Base-by-base conservation (phyloP, 176 grass and related monocot species). In the Aegilops umbellulata region DNA sequence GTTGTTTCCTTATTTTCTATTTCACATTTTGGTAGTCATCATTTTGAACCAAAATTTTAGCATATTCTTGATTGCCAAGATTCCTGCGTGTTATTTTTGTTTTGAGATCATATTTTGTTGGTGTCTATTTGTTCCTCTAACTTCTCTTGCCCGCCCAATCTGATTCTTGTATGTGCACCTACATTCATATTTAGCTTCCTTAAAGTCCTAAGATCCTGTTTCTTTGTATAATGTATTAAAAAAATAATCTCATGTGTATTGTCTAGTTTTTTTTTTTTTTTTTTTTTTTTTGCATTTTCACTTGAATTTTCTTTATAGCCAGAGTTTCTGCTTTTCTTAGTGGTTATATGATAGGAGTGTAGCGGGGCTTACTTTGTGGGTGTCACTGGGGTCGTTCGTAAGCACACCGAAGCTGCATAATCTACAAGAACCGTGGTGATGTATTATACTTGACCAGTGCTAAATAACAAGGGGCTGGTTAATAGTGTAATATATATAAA, bases 61-160 rank as follows among this genome's bases (percentile, higher is more conserved):
- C n/a, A 38, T 83, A 46, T 69, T 67, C 19, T 55, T 16, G 34
- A 35, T 69, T 51, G 25, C 3, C 41, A n/a, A 31, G 17, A 8
- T 12, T 36, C 42, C 41, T 69, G 8, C 24, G 32, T 69, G 10
- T 51, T 24, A 79, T 61, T 79, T 68, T 14, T 13, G 1, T 69
- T 69, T 69, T 82, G 27, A 49, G 29, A 69, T 25, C 70, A 74
- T 74, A 46, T 74, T 46, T 74, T 74, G 15, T 74, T 80, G 38
- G 60, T 62, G 16, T 44, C 26, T 35, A 58, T 31, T 24, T 19
- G 26, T 19, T 77, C 2, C 20, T 32, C 25, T 65, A 30, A 16
- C 26, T 7, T 25, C 9, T 62, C 60, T 62, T 0, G 1, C 60
- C 60, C 10, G 19, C 24, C 19, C 0, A 1, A 62, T 62, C 60